phyloP scores from a whole-genome alignment of 148 eudicot species.

The Nepenthes gracilis region DNA sequence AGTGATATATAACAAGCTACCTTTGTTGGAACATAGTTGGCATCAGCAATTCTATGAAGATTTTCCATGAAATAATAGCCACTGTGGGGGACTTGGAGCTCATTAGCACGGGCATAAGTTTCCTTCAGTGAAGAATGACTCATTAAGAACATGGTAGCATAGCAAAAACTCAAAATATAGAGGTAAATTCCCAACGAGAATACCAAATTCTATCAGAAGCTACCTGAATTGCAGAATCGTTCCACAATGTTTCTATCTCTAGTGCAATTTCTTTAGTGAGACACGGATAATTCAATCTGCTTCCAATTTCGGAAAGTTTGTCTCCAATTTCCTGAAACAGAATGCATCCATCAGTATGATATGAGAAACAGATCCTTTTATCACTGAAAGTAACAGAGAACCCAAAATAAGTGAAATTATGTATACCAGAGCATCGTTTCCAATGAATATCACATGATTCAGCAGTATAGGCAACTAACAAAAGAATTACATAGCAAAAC shows the following conservation, averaged over 20 bases:
- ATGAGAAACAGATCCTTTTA: too few species aligned
- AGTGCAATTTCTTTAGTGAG: constrained; percentile 59
- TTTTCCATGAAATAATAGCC: constrained; percentile 81
- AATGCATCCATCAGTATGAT: constrained; percentile 4
- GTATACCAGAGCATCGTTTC: not conserved
- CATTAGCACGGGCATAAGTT: constrained; percentile 70
- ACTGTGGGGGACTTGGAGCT: constrained; percentile 91
- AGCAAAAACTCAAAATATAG: not conserved
- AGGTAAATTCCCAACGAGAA: not conserved
- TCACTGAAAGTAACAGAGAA: too few species aligned
- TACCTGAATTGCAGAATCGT: constrained; percentile 91
- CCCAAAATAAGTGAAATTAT: not conserved
- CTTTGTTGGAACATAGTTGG: constrained; percentile 78
- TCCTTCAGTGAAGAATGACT: constrained; percentile 30
- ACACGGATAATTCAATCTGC: constrained; percentile 67
- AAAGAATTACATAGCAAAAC: not conserved
- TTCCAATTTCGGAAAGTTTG: constrained; percentile 76
- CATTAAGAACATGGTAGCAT: not conserved
- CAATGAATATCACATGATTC: not conserved
- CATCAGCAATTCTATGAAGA: constrained; percentile 62
- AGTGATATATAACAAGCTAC: constrained; percentile 16
- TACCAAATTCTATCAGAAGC: constrained; percentile 3
- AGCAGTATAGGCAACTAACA: not conserved
- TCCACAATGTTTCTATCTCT: constrained; percentile 76
- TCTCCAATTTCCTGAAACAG: constrained; percentile 63